A percentile compares a stretch with the other conserved stretches of the same genome.
Conservation (phyloP, 2,329 filamentous ascomycete genomes). For the Beauveria scarabaeidicola region DNA sequence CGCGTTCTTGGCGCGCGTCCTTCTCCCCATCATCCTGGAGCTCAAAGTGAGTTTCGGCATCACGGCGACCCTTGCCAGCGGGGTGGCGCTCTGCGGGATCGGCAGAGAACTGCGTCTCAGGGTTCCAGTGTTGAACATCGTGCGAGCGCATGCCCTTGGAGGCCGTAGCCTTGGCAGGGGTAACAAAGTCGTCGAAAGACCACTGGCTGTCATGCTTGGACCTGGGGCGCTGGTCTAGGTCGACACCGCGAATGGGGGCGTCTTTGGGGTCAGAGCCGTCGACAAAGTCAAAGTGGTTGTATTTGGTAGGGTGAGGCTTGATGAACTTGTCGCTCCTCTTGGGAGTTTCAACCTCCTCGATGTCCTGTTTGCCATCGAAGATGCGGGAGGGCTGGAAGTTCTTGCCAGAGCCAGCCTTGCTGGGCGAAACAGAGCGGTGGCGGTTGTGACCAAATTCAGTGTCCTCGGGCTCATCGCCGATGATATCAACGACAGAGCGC, state of each 20-base stretch:
- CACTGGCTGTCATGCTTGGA: slow-evolving; percentile 67
- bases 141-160: slow-evolving; percentile 53
- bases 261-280: slow-evolving; percentile 51
- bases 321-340: slow-evolving; percentile 38
- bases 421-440: slow-evolving; percentile 39
- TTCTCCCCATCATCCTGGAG: slow-evolving; percentile 66
- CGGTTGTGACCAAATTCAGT: slow-evolving; percentile 27
- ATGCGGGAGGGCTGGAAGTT: slow-evolving; percentile 56
- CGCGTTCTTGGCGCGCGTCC: slow-evolving; percentile 37
- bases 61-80: slow-evolving; percentile 62
- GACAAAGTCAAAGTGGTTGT: slow-evolving; percentile 75
- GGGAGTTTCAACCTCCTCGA: slow-evolving; percentile 33
- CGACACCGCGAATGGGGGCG: slow-evolving; percentile 32
- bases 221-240: slow-evolving; percentile 35
- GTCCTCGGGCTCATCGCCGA: slow-evolving; percentile 39
- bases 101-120: slow-evolving; percentile 47
- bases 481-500: slow-evolving; percentile 67
- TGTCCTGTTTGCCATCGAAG: slow-evolving; percentile 47
- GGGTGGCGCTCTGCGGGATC: slow-evolving; percentile 51
- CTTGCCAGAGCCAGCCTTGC: slow-evolving; percentile 45
- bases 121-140: slow-evolving; percentile 72
- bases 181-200: slow-evolving; percentile 82
- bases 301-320: slow-evolving; percentile 69
- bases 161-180: slow-evolving; percentile 63
- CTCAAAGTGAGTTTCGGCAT: slow-evolving; percentile 77